phyloP scores from a whole-genome alignment of 768 basidiomycete genomes.

The Tricholoma hemisulphureum region DNA sequence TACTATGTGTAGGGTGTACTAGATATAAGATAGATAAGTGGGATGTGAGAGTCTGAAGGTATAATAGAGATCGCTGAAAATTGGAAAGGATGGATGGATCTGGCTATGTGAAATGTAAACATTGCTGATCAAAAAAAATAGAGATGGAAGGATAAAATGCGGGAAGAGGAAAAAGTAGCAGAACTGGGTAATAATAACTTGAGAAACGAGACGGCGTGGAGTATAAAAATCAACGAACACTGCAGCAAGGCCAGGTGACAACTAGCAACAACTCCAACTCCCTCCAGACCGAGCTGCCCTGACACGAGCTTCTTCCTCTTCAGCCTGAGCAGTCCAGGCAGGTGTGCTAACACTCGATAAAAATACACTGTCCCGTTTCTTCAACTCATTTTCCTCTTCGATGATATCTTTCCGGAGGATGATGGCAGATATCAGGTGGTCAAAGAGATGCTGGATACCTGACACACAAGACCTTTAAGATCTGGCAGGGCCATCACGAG shows the following conservation, averaged over 20 bases:
- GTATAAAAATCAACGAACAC: slow-evolving; percentile 5
- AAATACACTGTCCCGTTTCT: slow-evolving; percentile 83
- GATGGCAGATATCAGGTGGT: slow-evolving; percentile 75
- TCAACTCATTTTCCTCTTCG: slow-evolving; percentile 75
- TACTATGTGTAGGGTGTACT: slow-evolving; percentile 35
- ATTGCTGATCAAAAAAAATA: slow-evolving; percentile 20
- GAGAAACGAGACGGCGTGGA: slow-evolving; percentile 27
- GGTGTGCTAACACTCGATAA: slow-evolving; percentile 63
- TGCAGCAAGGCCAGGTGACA: slow-evolving; percentile 15
- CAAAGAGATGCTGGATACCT: slow-evolving; percentile 84
- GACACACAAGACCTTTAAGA: slow-evolving; percentile 8
- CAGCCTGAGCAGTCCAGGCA: slow-evolving; percentile 76
- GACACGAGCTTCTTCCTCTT: slow-evolving; percentile 71
- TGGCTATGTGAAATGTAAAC: slow-evolving; percentile 14
- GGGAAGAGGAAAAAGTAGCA: slow-evolving; percentile 14
- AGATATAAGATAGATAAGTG: slow-evolving; percentile 46
- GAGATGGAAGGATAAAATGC: slow-evolving; percentile 15
- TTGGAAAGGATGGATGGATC: slow-evolving; percentile 10
- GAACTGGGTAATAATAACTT: background rate
- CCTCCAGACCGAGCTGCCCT: slow-evolving; percentile 48
- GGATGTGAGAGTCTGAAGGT: slow-evolving; percentile 26
- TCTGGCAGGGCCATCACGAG: slow-evolving; percentile 10
- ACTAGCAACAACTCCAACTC: slow-evolving; percentile 72
- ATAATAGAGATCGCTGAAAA: slow-evolving; percentile 24
- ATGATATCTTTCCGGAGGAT: slow-evolving; percentile 76